Evolutionary conservation across 1,139 yeast species (phyloP).

Genomic region (Nakaseomyces bracarensis): DNA sequence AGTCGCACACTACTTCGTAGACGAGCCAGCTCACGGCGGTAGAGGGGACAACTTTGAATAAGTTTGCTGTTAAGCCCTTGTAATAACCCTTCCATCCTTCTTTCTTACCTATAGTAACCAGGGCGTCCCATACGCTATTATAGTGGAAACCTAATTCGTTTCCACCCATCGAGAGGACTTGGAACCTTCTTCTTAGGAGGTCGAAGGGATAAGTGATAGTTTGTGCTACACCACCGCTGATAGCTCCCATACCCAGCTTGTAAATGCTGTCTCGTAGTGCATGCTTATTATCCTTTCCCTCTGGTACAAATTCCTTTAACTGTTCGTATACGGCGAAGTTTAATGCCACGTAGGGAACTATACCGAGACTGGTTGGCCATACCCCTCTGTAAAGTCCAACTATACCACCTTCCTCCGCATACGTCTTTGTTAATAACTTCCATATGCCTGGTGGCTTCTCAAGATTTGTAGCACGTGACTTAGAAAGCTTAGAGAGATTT

Average conservation of each 20-base stretch:
- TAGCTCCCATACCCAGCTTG: slow-evolving; percentile 69
- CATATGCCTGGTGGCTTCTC: slow-evolving; percentile 60
- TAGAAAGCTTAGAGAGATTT: slow-evolving; percentile 45
- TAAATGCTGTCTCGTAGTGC: slow-evolving; percentile 35
- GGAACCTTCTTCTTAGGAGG: slow-evolving; percentile 78
- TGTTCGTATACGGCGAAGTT: slow-evolving; percentile 87
- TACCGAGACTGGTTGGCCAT: slow-evolving; percentile 83
- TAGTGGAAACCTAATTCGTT: slow-evolving; percentile 75
- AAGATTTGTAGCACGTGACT: slow-evolving; percentile 35
- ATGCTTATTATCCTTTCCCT: slow-evolving; percentile 32
- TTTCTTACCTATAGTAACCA: slow-evolving; percentile 51
- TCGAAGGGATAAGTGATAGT: slow-evolving; percentile 85
- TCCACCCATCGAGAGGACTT: slow-evolving; percentile 69
- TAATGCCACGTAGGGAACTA: slow-evolving; percentile 92
- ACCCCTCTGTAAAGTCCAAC: slow-evolving; percentile 75
- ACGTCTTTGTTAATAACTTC: slow-evolving; percentile 50
- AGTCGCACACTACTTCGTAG: slow-evolving; percentile 51
- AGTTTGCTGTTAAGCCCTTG: slow-evolving; percentile 80
- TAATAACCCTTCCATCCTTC: slow-evolving; percentile 82
- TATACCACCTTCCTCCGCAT: slow-evolving; percentile 72
- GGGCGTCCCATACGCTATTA: slow-evolving; percentile 61
- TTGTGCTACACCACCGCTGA: slow-evolving; percentile 80
- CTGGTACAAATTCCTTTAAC: slow-evolving; percentile 47
- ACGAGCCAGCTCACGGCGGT: slow-evolving; percentile 94
- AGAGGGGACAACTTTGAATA: slow-evolving; percentile 85